Evolutionary conservation across 2,329 filamentous ascomycete genomes (phyloP), one percentile per base, ranked within the genome.

Genomic region (Alternaria rosae): DNA sequence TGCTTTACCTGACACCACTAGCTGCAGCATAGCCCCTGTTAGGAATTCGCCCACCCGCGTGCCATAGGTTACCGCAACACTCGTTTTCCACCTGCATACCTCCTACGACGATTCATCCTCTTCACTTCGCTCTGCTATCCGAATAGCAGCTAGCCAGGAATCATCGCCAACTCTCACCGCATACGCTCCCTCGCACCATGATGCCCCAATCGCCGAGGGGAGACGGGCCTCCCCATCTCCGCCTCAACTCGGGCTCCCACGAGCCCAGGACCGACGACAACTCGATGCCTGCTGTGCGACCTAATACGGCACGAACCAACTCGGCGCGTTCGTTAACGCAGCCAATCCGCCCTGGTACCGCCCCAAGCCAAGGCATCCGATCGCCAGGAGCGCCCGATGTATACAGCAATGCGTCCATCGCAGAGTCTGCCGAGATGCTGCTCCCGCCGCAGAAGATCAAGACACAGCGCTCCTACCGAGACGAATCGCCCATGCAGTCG

Each of bases 191-290:
- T 74, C 55, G 32, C 66, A 71, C 73, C 68, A 71, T 70, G 65
- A 64, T 71, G 63, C 70, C 70, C 45, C 70, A 66, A 63, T 77
- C 78, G 47, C 75, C 76, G 21, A 70, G 76, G 61, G 69, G 72
- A 44, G 70, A 75, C 50, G 70, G 69, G 53, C 81, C 85, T 64
- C 87, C 88, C 67, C 88, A 90, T 67, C 87, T 91, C 61, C 86
- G 87, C 59, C 83, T 91, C 66, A 90, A 90, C 72, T 89, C 87
- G 25, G 87, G 85, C 47, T 83, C 82, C 28, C 72, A 86, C 66
- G 84, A 89, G 71, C 78, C 84, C 30, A 80, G 83, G 64, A 79
- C 76, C 61, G 69, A 79, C 76, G 62, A 79, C 70, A 72, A 71
- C 57, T 58, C 70, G 51, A 59, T 68, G 52, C 65, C 71, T 43